phyloP scores from a whole-genome alignment of 768 basidiomycete genomes.

The Boletus subparvulus region DNA sequence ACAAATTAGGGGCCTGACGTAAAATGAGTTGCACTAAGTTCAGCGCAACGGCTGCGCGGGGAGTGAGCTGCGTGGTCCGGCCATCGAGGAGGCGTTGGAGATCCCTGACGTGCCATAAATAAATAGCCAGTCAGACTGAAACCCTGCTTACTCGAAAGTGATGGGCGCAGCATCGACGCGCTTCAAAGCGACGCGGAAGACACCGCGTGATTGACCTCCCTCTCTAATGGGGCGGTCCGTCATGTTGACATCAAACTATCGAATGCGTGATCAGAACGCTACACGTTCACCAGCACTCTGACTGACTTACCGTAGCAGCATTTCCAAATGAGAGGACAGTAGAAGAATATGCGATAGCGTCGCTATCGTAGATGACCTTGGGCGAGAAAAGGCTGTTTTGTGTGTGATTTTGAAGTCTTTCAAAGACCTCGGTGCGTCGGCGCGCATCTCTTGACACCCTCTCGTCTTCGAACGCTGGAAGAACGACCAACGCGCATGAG shows the following conservation, averaged over 20 bases:
- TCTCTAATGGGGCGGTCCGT: constrained; percentile 21
- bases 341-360: constrained; percentile 42
- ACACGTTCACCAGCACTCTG: background rate
- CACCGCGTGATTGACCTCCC: constrained; percentile 25
- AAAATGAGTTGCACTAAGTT: constrained; percentile 51
- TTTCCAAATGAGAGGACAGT: constrained; percentile 32
- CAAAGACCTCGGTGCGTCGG: constrained; percentile 31
- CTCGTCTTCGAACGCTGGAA: constrained; percentile 20
- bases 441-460: constrained; percentile 5
- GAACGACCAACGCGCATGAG: background rate
- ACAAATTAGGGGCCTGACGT: constrained; percentile 48
- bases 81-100: constrained; percentile 28
- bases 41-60: constrained; percentile 35
- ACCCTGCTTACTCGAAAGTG: constrained; percentile 33
- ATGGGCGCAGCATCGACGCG: constrained; percentile 40
- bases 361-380: constrained; percentile 47
- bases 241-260: constrained; percentile 40
- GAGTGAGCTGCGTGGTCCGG: constrained; percentile 20
- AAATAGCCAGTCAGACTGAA: background rate
- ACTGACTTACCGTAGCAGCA: constrained; percentile 27
- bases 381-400: constrained; percentile 40
- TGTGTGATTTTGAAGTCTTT: constrained; percentile 38
- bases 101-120: constrained; percentile 18
- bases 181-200: constrained; percentile 32
- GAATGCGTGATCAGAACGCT: background rate